A percentile compares a stretch with the other conserved stretches of the same genome.
phyloP scores from a whole-genome alignment of 768 basidiomycete species.

The Podaxis rugospora region DNA sequence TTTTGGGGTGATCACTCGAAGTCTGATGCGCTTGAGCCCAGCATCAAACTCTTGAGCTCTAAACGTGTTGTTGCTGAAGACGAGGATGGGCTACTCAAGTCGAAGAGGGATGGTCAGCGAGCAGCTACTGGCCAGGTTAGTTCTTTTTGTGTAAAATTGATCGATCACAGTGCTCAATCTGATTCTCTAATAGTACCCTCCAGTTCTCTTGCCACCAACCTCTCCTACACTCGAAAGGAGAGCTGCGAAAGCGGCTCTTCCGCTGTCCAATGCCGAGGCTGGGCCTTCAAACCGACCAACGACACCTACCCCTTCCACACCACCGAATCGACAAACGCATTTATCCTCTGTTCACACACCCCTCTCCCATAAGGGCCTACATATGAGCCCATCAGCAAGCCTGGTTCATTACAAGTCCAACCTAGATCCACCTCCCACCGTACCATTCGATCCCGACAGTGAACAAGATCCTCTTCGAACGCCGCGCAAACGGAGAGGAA shows the following conservation, averaged over 20 bases:
- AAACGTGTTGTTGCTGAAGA: constrained; percentile 25
- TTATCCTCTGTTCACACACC: constrained; percentile 64
- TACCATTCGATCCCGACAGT: constrained; percentile 21
- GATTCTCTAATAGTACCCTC: constrained; percentile 30
- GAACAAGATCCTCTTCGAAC: constrained; percentile 31
- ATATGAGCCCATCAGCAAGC: constrained; percentile 66
- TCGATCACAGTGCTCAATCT: constrained; percentile 11
- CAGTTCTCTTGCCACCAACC: constrained; percentile 45
- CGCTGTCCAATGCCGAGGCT: constrained; percentile 4
- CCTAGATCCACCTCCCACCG: constrained; percentile 57
- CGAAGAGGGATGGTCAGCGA: constrained; percentile 25
- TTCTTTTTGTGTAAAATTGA: not conserved
- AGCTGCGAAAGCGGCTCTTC: constrained; percentile 14
- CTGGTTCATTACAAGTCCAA: constrained; percentile 66
- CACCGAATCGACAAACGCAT: constrained; percentile 30
- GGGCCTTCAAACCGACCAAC: constrained; percentile 17
- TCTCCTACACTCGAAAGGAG: constrained; percentile 29
- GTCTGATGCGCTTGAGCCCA: constrained; percentile 29
- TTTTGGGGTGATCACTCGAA: constrained; percentile 38
- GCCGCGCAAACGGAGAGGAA: constrained; percentile 30
- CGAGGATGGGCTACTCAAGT: constrained; percentile 21
- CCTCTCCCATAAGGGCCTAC: constrained; percentile 60
- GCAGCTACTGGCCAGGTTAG: constrained; percentile 22
- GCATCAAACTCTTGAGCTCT: constrained; percentile 33
- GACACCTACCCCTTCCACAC: constrained; percentile 33